Evolutionary conservation across 495 filamentous ascomycete genomes (phyloP), one percentile per base, ranked within the genome.

Genomic region (Daldinia grandis): DNA sequence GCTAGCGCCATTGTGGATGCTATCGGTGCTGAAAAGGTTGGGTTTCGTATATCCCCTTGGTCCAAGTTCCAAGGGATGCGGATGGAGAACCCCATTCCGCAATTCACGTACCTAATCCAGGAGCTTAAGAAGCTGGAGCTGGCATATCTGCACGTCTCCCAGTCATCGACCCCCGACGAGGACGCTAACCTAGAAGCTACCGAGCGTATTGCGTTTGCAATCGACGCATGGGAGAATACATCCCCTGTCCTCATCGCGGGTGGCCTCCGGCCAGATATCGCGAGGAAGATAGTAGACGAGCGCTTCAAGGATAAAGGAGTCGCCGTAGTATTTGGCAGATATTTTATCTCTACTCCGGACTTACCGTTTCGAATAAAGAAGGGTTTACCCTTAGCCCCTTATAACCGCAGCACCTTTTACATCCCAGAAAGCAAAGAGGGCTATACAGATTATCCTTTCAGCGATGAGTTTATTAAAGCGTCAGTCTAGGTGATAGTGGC

Each of bases 271-370:
- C 3, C 69, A 3, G 58, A 64, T 1, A 59, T 77, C 56, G 86
- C 83, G 17, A 72, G 66, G 55, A 71, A 78, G 53, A 76, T 84
- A 1, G 83, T 85, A 4, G 85, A 88, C 69, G 76, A 80, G 28
- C 72, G 84, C 19, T 87, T 87, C 65, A 76, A 77, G 68, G 83
- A 85, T 17, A 77, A 78, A 57, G 82, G 89, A 38, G 76, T 84
- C 19, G 68, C 80, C 2, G 65, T 86, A 31, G 85, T 82, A 0
- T 88, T 89, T 76, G 90, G 89, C 4, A 74, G 87, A 27, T 81
- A 77, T 27, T 93, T 87, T 61, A 89, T 89, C 27, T 80, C 88
- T 49, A 92, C 89, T 60, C 91, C 91, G 5, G 90, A 93, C 75
- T 74, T 93, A 57, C 80, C 84, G 4, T 90, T 84, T 72, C 79